phyloP scores from a whole-genome alignment of 208 protist genomes.

The Lotmaria passim region DNA sequence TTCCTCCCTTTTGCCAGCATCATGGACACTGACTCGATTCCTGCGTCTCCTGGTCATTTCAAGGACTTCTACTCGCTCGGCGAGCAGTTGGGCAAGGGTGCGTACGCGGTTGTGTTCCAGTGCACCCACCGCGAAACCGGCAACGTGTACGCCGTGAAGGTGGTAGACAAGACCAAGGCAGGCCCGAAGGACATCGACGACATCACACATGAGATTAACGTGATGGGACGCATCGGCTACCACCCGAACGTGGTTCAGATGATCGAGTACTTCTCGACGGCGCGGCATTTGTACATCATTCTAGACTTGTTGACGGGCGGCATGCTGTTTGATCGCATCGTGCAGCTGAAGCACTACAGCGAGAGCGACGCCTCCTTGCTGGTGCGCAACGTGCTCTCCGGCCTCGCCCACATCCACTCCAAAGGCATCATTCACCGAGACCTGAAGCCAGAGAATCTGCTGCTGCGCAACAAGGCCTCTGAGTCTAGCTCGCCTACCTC shows the following conservation, averaged over 20 bases:
- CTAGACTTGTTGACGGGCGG: conserved; percentile 98
- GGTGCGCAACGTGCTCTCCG: conserved; percentile 96
- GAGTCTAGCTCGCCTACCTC: conserved; percentile 30
- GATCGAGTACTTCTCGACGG: conserved; percentile 95
- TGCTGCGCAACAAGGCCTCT: conserved; percentile 96
- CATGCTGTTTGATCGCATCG: conserved; percentile 98
- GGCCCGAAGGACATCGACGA: conserved; percentile 79
- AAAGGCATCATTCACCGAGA: conserved; percentile 99
- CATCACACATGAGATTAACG: conserved; percentile 74
- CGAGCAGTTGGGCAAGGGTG: conserved; percentile 69
- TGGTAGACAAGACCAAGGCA: conserved; percentile 79
- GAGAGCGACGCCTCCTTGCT: conserved; percentile 96
- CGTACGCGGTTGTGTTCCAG: conserved; percentile 78
- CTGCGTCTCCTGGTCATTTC: conserved; percentile 50
- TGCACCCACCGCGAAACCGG: conserved; percentile 62
- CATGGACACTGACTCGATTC: conserved; percentile 18
- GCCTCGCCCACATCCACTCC: conserved; percentile 95
- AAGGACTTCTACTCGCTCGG: conserved; percentile 52
- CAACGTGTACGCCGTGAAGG: conserved; percentile 73
- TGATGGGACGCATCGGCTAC: conserved; percentile 74
- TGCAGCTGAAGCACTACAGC: conserved; percentile 96
- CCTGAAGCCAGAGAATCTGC: conserved; percentile 99
- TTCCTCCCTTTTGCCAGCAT: neutral
- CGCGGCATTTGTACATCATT: conserved; percentile 90
- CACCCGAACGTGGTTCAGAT: conserved; percentile 87